Conservation (phyloP, 2,329 filamentous ascomycete species). For the Epichloe coenophiala region DNA sequence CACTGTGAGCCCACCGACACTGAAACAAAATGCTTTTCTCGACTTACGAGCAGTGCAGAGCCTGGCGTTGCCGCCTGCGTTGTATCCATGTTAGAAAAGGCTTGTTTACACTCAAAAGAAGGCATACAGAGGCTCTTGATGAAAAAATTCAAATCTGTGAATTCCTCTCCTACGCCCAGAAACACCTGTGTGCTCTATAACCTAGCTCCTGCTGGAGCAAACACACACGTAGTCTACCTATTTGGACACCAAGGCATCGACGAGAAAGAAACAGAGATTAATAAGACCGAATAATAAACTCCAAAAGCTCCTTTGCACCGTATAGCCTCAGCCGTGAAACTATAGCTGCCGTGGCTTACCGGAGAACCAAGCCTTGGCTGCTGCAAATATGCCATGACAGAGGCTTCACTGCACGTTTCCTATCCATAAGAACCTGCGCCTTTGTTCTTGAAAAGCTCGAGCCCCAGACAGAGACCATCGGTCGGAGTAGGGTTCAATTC, state of each 20-base stretch:
- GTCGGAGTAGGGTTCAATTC: background rate
- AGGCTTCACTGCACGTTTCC: background rate
- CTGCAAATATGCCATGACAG: background rate
- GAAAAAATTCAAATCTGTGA: background rate
- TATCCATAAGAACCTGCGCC: background rate
- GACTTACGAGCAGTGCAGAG: too few relatives aligned
- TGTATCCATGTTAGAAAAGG: too few relatives aligned
- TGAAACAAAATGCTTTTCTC: too few relatives aligned
- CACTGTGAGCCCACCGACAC: too few relatives aligned
- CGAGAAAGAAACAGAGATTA: background rate
- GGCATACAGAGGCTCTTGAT: too few relatives aligned
- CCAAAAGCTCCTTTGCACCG: background rate
- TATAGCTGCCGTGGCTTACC: background rate
- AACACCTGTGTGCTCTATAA: slow-evolving; percentile 4
- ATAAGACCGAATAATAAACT: background rate
- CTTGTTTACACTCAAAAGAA: too few relatives aligned
- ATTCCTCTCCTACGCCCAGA: background rate
- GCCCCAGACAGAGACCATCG: background rate
- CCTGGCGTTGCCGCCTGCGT: too few relatives aligned
- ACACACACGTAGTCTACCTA: slow-evolving; percentile 5
- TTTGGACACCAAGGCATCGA: background rate
- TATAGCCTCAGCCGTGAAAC: background rate
- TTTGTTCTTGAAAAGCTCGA: background rate
- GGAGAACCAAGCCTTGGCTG: background rate
- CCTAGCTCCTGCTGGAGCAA: background rate